Conservation (phyloP, 2,329 filamentous ascomycete genomes). For the Cladophialophora exuberans region DNA sequence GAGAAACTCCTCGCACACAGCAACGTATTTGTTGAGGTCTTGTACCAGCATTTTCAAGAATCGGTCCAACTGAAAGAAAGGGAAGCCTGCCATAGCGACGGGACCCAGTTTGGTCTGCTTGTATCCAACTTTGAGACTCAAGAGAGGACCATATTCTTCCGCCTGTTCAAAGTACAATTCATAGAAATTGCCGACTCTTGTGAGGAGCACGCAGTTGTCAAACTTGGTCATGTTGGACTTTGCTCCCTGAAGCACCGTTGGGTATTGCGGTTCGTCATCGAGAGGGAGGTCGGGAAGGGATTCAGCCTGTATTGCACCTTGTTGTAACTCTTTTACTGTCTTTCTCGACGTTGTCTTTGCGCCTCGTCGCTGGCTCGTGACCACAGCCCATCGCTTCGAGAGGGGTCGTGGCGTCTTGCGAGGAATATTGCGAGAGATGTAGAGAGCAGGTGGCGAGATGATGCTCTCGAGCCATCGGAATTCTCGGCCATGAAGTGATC, state of each 20-base stretch:
- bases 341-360: slow-evolving; percentile 30
- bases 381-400: slow-evolving; percentile 3
- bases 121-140: slow-evolving; percentile 83
- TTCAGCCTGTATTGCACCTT: slow-evolving; percentile 55
- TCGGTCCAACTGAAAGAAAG: slow-evolving; percentile 87
- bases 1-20: slow-evolving; percentile 89
- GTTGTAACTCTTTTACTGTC: slow-evolving; percentile 56
- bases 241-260: slow-evolving; percentile 86
- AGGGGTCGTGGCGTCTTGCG: neutral
- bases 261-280: slow-evolving; percentile 66
- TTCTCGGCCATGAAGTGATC: slow-evolving; percentile 18
- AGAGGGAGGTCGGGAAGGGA: slow-evolving; percentile 47
- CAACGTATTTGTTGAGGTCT: slow-evolving; percentile 87
- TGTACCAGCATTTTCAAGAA: slow-evolving; percentile 93
- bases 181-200: slow-evolving; percentile 93
- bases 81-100: slow-evolving; percentile 94
- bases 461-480: slow-evolving; percentile 18
- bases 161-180: slow-evolving; percentile 98
- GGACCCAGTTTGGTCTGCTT: slow-evolving; percentile 68
- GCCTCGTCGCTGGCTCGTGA: slow-evolving; percentile 18
- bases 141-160: slow-evolving; percentile 79
- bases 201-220: slow-evolving; percentile 86
- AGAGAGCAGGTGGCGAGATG: neutral
- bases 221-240: slow-evolving; percentile 89
- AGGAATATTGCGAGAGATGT: neutral